Percentiles rank a stretch among this genome's conserved stretches.
These are phyloP conservation scores for Jacaranda copaia DNA, from an alignment of 257 asterid genomes.

Conservation along the genomic window DNA sequence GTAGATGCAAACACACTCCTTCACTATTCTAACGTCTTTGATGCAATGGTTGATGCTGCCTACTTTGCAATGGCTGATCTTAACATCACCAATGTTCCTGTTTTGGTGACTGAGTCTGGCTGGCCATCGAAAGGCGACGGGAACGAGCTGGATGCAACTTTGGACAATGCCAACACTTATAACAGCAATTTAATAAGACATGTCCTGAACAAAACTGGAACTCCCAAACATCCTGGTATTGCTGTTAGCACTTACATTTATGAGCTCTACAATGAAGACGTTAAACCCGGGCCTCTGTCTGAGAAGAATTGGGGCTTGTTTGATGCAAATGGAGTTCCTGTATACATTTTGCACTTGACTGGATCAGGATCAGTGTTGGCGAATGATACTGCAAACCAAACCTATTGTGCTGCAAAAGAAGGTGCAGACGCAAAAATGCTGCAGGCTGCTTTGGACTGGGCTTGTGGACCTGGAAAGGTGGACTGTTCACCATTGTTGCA, in stretches of 20 bases:
- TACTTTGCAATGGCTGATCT: constrained; percentile 82
- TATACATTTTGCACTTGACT: constrained; percentile 66
- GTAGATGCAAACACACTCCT: constrained; percentile 88
- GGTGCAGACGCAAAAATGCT: constrained; percentile 80
- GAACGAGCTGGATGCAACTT: constrained; percentile 78
- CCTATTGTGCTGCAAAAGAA: constrained; percentile 72
- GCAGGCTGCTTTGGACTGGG: constrained; percentile 98
- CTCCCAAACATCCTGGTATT: constrained; percentile 84
- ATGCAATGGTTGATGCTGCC: constrained; percentile 90
- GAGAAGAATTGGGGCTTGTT: constrained; percentile 97
- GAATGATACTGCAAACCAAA: constrained; percentile 79
- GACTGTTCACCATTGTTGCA: constrained; percentile 73
- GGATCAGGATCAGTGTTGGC: constrained; percentile 73
- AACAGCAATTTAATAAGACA: constrained; percentile 83
- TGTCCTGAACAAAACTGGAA: constrained; percentile 75
- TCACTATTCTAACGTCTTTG: constrained; percentile 83
- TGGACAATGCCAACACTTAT: constrained; percentile 83
- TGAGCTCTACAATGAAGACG: constrained; percentile 89
- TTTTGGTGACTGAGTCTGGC: constrained; percentile 83
- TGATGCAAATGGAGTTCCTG: constrained; percentile 66
- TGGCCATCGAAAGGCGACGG: constrained; percentile 94
- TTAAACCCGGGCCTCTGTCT: constrained; percentile 64
- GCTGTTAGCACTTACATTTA: constrained; percentile 77
- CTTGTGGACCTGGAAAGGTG: constrained; percentile 92
- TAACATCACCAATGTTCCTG: constrained; percentile 83